Evolutionary conservation across 179 eudicot species (phyloP).

Genomic region (Carnegiea gigantea): DNA sequence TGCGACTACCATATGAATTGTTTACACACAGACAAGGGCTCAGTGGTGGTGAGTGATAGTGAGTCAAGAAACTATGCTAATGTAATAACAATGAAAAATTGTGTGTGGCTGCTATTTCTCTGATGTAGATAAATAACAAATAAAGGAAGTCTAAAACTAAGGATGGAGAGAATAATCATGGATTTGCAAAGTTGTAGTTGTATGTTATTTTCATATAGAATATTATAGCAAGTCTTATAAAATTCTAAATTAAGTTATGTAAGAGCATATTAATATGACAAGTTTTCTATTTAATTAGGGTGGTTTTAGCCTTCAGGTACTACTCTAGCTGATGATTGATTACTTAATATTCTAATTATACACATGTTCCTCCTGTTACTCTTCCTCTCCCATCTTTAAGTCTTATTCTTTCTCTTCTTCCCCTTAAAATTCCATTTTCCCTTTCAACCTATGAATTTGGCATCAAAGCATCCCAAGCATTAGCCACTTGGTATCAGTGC

Average conservation of each 20-base stretch:
- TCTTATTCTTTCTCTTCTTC: too few relatives aligned
- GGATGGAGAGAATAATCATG: neutral
- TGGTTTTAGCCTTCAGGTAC: neutral
- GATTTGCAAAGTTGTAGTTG: neutral
- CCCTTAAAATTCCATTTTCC: too few relatives aligned
- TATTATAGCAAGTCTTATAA: neutral
- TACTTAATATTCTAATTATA: too few relatives aligned
- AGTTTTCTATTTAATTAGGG: neutral
- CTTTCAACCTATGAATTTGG: too few relatives aligned
- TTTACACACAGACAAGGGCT: neutral
- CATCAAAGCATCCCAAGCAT: too few relatives aligned
- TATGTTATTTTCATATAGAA: neutral
- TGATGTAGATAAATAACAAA: neutral
- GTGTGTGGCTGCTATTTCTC: neutral
- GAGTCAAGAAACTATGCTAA: neutral
- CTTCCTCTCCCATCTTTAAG: neutral
- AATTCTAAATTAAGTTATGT: neutral
- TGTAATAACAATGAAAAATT: neutral
- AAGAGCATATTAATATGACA: neutral
- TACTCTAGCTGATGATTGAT: neutral
- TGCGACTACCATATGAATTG: neutral
- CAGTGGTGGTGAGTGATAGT: neutral
- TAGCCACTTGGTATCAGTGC: too few relatives aligned
- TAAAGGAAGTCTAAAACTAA: neutral
- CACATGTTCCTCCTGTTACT: neutral